phyloP scores from a whole-genome alignment of 805 yeast species.

The Blastobotrys peoriensis region DNA sequence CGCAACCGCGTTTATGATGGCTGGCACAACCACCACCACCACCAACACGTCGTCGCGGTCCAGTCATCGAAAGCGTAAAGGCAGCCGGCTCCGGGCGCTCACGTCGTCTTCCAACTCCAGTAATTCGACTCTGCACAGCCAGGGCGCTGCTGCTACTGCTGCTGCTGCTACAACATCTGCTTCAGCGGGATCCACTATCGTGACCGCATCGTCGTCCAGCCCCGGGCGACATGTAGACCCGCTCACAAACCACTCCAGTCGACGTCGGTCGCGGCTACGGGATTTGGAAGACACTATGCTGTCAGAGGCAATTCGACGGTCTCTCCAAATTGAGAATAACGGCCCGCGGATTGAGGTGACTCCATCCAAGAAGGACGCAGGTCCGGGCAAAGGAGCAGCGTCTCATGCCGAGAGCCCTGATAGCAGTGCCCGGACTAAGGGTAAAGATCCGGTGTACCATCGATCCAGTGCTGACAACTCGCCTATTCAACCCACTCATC shows the following conservation, averaged over 20 bases:
- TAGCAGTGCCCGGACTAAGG: neutral
- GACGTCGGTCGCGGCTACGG: slow-evolving; percentile 21
- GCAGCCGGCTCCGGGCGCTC: slow-evolving; percentile 20
- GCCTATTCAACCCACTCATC: neutral
- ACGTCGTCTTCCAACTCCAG: slow-evolving; percentile 7
- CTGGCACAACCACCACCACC: slow-evolving; percentile 5
- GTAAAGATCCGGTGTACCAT: neutral
- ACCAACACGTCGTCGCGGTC: slow-evolving; percentile 4
- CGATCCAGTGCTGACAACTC: neutral
- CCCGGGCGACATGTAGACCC: slow-evolving; percentile 7
- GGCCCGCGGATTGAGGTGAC: neutral
- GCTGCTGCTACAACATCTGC: slow-evolving; percentile 2
- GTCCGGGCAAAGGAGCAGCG: too few species aligned
- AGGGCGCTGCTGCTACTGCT: slow-evolving; percentile 4
- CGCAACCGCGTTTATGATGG: slow-evolving; percentile 68
- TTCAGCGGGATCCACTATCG: slow-evolving; percentile 1
- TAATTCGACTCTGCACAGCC: slow-evolving; percentile 8
- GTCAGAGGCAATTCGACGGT: slow-evolving; percentile 73
- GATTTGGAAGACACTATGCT: slow-evolving; percentile 72
- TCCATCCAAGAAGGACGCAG: too few species aligned
- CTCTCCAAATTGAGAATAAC: slow-evolving; percentile 24
- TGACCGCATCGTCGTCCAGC: slow-evolving; percentile 6
- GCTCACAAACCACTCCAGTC: slow-evolving; percentile 17
- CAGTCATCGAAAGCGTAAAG: slow-evolving; percentile 6
- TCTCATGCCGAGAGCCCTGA: too few species aligned